Conservation (phyloP, 1,139 yeast species). For the Nakaseomyces bracarensis region DNA sequence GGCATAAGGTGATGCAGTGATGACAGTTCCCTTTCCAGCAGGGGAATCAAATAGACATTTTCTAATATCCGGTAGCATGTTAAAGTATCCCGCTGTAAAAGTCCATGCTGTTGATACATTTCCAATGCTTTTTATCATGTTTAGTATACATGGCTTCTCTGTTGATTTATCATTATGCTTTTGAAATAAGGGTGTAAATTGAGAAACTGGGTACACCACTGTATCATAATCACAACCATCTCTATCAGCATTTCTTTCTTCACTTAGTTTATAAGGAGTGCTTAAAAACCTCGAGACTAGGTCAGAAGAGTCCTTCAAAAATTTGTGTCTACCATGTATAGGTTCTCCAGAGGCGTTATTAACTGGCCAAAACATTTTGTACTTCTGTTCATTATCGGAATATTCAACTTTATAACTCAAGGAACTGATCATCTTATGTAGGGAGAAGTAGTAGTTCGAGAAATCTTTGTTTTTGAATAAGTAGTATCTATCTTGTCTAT, state of each 20-base stretch:
- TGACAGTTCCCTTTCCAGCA: conserved; percentile 55
- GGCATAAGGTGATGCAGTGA: conserved; percentile 88
- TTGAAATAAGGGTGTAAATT: conserved; percentile 70
- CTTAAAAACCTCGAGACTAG: conserved; percentile 51
- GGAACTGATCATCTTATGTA: conserved; percentile 59
- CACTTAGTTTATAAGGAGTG: conserved; percentile 27
- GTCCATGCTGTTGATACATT: conserved; percentile 61
- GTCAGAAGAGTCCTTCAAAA: conserved; percentile 50
- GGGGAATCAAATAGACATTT: conserved; percentile 50
- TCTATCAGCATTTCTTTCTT: conserved; percentile 18
- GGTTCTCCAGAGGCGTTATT: conserved; percentile 72
- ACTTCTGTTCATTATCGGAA: conserved; percentile 42
- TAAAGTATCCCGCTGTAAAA: conserved; percentile 95
- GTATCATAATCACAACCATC: conserved; percentile 41
- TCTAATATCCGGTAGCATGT: conserved; percentile 72
- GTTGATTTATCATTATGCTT: conserved; percentile 55
- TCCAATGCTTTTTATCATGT: conserved; percentile 52
- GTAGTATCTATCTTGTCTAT: conserved; percentile 90
- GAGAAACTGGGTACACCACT: conserved; percentile 85
- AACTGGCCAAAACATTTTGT: conserved; percentile 65
- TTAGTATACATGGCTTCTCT: conserved; percentile 63
- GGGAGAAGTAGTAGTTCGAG: conserved; percentile 61
- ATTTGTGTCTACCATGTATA: conserved; percentile 46
- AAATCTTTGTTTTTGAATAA: conserved; percentile 50
- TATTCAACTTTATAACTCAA: conserved; percentile 61